phyloP scores from a whole-genome alignment of 1,139 yeast genomes.

The Geotrichum reessii region DNA sequence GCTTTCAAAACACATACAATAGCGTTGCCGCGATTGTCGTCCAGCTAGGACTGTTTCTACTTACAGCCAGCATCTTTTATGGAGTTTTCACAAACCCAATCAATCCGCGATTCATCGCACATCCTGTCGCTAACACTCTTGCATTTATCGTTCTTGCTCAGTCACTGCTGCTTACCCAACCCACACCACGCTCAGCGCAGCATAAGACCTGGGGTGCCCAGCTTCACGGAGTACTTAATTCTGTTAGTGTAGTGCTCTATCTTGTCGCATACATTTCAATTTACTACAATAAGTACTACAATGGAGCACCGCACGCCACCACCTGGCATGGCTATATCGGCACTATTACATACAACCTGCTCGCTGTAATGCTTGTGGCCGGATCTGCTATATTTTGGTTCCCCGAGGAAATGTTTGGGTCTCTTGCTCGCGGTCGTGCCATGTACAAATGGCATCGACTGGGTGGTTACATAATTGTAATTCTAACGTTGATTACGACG shows the following conservation, averaged over 20 bases:
- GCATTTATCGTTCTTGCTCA: conserved; percentile 25
- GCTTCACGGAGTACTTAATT: conserved; percentile 30
- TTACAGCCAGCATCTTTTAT: conserved; percentile 19
- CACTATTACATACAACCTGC: conserved; percentile 23
- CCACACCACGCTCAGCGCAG: conserved; percentile 22
- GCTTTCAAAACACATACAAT: conserved; percentile 16
- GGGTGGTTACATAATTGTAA: conserved; percentile 29
- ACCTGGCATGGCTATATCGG: conserved; percentile 34
- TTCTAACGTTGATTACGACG: conserved; percentile 23
- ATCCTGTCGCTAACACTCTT: conserved; percentile 26
- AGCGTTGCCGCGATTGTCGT: conserved; percentile 20
- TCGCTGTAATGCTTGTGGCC: conserved; percentile 22
- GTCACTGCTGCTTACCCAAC: conserved; percentile 27
- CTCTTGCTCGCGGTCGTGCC: conserved; percentile 27
- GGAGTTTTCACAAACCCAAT: conserved; percentile 22
- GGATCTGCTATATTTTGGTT: conserved; percentile 30
- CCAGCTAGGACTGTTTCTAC: conserved; percentile 21
- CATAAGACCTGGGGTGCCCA: conserved; percentile 29
- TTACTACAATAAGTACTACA: conserved; percentile 27
- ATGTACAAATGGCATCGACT: conserved; percentile 33
- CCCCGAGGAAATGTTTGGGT: conserved; percentile 29
- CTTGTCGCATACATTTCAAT: conserved; percentile 25
- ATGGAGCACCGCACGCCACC: conserved; percentile 28
- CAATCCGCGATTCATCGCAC: conserved; percentile 25
- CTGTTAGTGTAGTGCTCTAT: conserved; percentile 22